Base-by-base conservation (phyloP, 2,329 filamentous ascomycete species). In the Neopestalotiopsis clavispora region DNA sequence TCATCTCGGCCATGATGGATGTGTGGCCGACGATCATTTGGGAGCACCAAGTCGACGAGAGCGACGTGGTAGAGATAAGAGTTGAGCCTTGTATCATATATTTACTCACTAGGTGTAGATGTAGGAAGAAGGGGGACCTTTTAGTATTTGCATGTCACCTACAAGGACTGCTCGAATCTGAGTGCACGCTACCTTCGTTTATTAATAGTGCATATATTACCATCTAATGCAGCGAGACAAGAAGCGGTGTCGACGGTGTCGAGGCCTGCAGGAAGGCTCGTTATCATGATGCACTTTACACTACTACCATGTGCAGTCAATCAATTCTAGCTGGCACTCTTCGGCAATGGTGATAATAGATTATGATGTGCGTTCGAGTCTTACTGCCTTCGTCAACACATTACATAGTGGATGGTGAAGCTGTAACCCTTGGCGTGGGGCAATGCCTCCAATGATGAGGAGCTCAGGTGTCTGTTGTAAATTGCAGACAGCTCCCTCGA, bases 181-280 rank as follows among this genome's bases (percentile, higher is more conserved):
- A 14, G 14, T 65, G 62, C 30, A 45, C 34, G 23, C 23, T 28
- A 28, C 34, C 34, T 38, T 7, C 34, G 34, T 38, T 7, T 38
- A 38, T 10, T 38, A 38, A 38, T 38, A 38, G 34, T 38, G 34
- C 34, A 38, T 38, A 28, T 64, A 40, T 17, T 65, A 38, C 62
- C 62, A 17, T 45, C 30, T 23, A 60, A 28, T 38, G 10, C 34
- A 38, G 34, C 34, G 34, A 14, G 40, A 7, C 10, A 34, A 45
- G 10, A 65, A 49, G 62, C 62, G 62, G 62, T 65, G 62, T 65
- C 62, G 40, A 65, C 62, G 62, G 62, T 65, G 62, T 65, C 62
- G 40, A 65, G 23, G 12, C 62, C 45, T 52, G 45, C 17, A 52
- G 45, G 45, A 52, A 52, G 45, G 17, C 45, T 52, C n/a, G n/a